phyloP scores from a whole-genome alignment of 176 grass and related monocot genomes.

The Carex parvula region DNA sequence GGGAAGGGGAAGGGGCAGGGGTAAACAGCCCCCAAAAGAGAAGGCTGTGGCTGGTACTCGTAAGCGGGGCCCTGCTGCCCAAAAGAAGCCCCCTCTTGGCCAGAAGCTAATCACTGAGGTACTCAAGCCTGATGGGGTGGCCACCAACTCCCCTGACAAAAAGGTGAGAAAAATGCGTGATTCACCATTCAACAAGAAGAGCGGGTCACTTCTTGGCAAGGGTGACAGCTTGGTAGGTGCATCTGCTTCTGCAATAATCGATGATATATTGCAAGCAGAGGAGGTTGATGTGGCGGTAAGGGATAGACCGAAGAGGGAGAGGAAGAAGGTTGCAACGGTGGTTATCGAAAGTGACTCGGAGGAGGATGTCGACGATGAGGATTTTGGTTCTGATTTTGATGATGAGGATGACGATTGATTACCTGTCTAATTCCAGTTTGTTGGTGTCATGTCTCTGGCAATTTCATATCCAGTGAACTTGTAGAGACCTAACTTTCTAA shows the following conservation, averaged over 20 bases:
- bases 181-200: constrained; percentile 26
- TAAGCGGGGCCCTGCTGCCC: not conserved
- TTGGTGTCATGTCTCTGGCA: not conserved
- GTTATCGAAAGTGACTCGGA: constrained; percentile 14
- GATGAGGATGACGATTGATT: constrained; percentile 9
- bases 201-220: not conserved
- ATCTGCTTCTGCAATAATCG: not conserved
- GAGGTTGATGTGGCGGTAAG: not conserved
- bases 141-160: constrained; percentile 11
- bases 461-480: constrained; percentile 11
- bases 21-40: constrained; percentile 6
- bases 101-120: constrained; percentile 13
- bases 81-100: constrained; percentile 8
- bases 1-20: not conserved
- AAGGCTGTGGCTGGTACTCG: not conserved
- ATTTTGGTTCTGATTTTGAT: constrained; percentile 21
- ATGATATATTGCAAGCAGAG: constrained; percentile 6
- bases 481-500: not conserved
- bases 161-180: constrained; percentile 19
- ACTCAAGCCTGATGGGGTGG: constrained; percentile 1
- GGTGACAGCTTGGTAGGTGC: not conserved
- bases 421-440: not conserved
- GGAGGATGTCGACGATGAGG: constrained; percentile 7
- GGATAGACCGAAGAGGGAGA: constrained; percentile 22
- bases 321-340: constrained; percentile 19